Percentiles rank a stretch among this genome's conserved stretches.
Evolutionary conservation across 2,329 filamentous ascomycete species (phyloP).

Genomic region (Epicoccum sorghinum): DNA sequence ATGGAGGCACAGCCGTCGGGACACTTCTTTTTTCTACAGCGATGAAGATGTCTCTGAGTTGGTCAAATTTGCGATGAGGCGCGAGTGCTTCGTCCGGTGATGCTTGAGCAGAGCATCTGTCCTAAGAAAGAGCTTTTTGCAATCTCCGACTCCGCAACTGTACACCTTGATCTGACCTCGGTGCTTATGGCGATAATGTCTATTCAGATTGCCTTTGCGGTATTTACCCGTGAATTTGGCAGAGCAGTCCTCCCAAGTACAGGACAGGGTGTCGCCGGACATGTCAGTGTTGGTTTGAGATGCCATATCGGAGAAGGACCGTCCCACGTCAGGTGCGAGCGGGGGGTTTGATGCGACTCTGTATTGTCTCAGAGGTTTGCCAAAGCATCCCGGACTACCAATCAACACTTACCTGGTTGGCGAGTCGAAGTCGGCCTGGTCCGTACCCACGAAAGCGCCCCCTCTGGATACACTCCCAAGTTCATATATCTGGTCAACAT

Average conservation of each 20-base stretch:
- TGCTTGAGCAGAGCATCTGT: conserved; percentile 2
- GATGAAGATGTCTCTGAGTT: neutral
- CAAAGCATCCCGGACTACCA: too few relatives aligned
- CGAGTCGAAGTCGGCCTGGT: neutral
- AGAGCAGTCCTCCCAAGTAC: neutral
- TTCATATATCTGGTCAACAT: too few relatives aligned
- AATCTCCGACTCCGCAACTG: neutral
- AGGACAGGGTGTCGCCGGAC: neutral
- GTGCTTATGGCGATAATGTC: neutral
- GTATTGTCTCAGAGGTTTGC: neutral
- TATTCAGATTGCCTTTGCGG: neutral
- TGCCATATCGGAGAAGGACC: neutral
- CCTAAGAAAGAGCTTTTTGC: neutral
- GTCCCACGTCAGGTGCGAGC: neutral
- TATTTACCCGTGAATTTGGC: neutral
- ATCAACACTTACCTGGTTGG: neutral
- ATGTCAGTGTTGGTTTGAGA: neutral
- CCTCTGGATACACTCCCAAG: too few relatives aligned
- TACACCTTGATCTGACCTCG: neutral
- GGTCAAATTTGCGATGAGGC: neutral
- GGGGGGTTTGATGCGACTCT: neutral
- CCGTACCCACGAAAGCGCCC: too few relatives aligned
- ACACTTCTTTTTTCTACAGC: too few relatives aligned
- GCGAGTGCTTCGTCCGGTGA: neutral
- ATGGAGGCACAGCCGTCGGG: too few relatives aligned